A percentile compares a stretch with the other conserved stretches of the same genome.
Evolutionary conservation across 352 stramenopile species (phyloP).

Genomic region (Albugo candida): DNA sequence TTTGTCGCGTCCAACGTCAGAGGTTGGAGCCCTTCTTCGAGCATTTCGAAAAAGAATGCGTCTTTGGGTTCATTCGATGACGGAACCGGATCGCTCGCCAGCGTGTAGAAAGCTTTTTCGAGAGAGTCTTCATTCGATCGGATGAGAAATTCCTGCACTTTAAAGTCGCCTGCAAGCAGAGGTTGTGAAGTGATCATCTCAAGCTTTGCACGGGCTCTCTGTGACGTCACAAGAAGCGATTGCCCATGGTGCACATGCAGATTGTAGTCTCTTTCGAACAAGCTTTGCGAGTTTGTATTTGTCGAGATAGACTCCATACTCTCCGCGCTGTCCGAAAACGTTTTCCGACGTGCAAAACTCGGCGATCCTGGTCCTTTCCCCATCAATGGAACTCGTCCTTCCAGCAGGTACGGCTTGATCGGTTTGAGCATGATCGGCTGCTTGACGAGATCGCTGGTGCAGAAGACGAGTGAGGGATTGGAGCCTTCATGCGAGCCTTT

Average conservation of each 20-base stretch:
- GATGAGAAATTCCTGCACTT: slow-evolving; percentile 35
- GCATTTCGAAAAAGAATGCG: slow-evolving; percentile 32
- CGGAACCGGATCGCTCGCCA: slow-evolving; percentile 32
- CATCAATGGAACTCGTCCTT: slow-evolving; percentile 64
- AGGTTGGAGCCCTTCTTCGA: slow-evolving; percentile 16
- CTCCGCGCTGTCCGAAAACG: slow-evolving; percentile 17
- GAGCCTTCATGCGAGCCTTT: background rate
- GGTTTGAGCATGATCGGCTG: slow-evolving; percentile 16
- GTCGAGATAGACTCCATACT: slow-evolving; percentile 9
- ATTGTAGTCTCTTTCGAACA: slow-evolving; percentile 20
- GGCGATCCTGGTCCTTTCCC: slow-evolving; percentile 61
- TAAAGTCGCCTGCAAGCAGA: slow-evolving; percentile 44
- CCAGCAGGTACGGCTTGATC: slow-evolving; percentile 22
- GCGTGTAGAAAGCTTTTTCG: slow-evolving; percentile 26
- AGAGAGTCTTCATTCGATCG: slow-evolving; percentile 47
- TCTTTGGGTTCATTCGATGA: slow-evolving; percentile 17
- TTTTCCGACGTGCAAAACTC: slow-evolving; percentile 59
- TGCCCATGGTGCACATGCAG: slow-evolving; percentile 1
- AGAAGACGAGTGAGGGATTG: slow-evolving; percentile 20
- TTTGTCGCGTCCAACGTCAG: slow-evolving; percentile 23
- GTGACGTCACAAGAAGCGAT: too few relatives aligned
- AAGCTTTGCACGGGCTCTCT: slow-evolving; percentile 27
- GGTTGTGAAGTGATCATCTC: slow-evolving; percentile 27
- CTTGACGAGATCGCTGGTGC: slow-evolving; percentile 23
- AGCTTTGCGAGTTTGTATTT: slow-evolving; percentile 6